These are phyloP conservation scores for Lentinula sp. DNA, from an alignment of 768 basidiomycete species.

Conservation along the genomic window DNA sequence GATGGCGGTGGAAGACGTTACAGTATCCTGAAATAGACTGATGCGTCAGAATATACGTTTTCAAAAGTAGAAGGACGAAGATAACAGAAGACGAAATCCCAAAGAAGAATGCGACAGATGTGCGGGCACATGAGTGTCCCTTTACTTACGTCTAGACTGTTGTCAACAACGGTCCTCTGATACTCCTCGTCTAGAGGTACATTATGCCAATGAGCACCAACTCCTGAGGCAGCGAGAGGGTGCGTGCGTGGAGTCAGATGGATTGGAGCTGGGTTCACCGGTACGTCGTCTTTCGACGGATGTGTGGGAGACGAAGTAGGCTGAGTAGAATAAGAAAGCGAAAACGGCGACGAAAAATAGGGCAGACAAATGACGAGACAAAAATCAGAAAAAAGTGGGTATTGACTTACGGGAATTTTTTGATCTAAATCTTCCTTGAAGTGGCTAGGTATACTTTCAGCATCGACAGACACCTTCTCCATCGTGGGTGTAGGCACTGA, in stretches of 20 bases:
- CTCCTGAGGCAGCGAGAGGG: background rate
- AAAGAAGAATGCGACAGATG: background rate
- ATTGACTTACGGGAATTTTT: background rate
- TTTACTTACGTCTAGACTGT: background rate
- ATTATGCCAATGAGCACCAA: conserved; percentile 1
- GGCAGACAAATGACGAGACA: background rate
- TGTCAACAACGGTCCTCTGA: background rate
- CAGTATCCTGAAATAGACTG: background rate
- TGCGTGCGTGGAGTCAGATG: conserved; percentile 1
- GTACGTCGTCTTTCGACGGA: background rate
- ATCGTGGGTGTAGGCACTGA: background rate
- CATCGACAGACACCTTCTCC: background rate
- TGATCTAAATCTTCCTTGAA: background rate
- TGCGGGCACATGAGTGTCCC: background rate
- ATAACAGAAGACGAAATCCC: background rate
- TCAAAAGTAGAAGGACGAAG: background rate
- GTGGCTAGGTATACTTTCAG: background rate
- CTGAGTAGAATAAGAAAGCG: background rate
- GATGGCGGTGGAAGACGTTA: conserved; percentile 17
- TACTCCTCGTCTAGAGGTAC: conserved; percentile 1
- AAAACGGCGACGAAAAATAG: background rate
- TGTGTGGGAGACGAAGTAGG: background rate
- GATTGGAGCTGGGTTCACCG: background rate
- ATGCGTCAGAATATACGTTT: background rate
- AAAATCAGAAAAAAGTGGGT: background rate